Evolutionary conservation across 1,284 basidiomycete genomes (phyloP).

Genomic region (Boletus smithii): DNA sequence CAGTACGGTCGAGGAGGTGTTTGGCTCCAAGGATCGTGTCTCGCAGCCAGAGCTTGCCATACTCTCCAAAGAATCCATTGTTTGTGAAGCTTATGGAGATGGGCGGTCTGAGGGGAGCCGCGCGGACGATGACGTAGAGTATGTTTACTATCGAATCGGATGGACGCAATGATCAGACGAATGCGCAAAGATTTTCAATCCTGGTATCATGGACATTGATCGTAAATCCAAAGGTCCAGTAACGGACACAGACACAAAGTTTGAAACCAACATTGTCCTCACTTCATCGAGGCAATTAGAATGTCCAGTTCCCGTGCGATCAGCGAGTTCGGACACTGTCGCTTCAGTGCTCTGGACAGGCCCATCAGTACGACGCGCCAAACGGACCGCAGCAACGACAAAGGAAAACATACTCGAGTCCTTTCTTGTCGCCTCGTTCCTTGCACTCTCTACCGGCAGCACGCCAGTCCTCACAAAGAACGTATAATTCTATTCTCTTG

Average conservation of each 20-base stretch:
- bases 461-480: constrained; percentile 85
- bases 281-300: constrained; percentile 65
- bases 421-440: constrained; percentile 77
- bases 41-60: constrained; percentile 39
- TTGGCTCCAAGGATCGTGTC: constrained; percentile 31
- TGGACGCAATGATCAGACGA: constrained; percentile 41
- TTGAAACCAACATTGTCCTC: constrained; percentile 5
- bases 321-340: constrained; percentile 72
- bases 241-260: background rate
- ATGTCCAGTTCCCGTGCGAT: constrained; percentile 77
- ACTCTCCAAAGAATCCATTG: constrained; percentile 48
- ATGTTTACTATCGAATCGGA: constrained; percentile 63
- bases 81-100: constrained; percentile 48
- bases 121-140: constrained; percentile 51
- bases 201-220: background rate
- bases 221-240: background rate
- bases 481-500: constrained; percentile 82
- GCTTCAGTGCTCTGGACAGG: constrained; percentile 57
- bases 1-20: constrained; percentile 53
- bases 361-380: constrained; percentile 7
- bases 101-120: constrained; percentile 17
- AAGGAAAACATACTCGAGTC: constrained; percentile 66
- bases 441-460: constrained; percentile 85
- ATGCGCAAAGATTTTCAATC: background rate
- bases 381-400: constrained; percentile 1